These are phyloP conservation scores for Pseudocercospora fuligena DNA, from an alignment of 2,329 filamentous ascomycete species.

Conservation along the genomic window DNA sequence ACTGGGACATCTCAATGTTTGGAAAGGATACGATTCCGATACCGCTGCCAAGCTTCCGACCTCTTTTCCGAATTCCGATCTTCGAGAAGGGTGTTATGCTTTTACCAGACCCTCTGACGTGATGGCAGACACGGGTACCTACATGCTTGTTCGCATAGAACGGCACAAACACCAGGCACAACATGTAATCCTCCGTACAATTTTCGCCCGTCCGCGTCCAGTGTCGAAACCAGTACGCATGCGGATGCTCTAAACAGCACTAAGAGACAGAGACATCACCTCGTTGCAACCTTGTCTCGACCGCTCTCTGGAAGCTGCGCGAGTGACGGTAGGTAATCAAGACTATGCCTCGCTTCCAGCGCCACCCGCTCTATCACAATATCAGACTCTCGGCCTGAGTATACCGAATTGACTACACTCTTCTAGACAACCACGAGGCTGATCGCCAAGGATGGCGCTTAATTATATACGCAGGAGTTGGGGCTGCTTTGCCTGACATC, in stretches of 20 bases:
- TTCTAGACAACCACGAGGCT: background rate
- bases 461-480: background rate
- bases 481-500: background rate
- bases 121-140: background rate
- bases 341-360: background rate
- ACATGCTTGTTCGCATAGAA: background rate
- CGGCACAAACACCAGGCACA: background rate
- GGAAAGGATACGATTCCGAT: background rate
- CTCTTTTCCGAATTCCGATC: too few relatives aligned
- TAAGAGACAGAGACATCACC: background rate
- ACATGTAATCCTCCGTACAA: background rate
- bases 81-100: too few relatives aligned
- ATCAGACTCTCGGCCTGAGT: background rate
- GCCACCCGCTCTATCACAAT: background rate
- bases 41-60: background rate
- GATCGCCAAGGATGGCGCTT: background rate
- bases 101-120: background rate
- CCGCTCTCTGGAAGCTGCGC: background rate
- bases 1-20: background rate
- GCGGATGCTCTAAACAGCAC: slow-evolving; percentile 1
- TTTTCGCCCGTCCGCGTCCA: background rate
- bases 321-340: background rate
- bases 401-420: background rate
- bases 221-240: background rate
- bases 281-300: background rate